Base-by-base conservation (phyloP, 371 early-diverging fungal genomes). In the Globomyces sp. region DNA sequence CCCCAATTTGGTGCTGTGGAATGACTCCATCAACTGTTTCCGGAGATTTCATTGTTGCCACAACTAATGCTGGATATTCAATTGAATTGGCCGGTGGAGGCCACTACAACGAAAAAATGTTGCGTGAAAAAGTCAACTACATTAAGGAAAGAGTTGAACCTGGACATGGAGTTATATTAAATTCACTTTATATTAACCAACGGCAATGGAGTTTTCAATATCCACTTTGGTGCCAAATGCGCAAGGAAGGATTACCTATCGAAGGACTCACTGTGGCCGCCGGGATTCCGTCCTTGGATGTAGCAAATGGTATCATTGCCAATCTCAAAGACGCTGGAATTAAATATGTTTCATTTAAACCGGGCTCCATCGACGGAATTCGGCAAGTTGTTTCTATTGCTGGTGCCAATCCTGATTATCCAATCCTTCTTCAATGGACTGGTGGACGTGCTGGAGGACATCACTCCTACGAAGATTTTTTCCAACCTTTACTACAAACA, bases 391-490 rank as follows among this genome's bases (percentile, higher is more conserved):
- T 95, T 63, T 81, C 87, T 47, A 96, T 96, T 73, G 97, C 95
- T 53, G 89, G 90, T 74, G 84, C 86, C 58, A 90, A 93, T 75
- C 93, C 93, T 34, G 87, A 88, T 53, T 91, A 94, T 88, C 91
- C 95, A 39, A 83, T 96, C 57, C 85, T 95, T 44, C 82, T 96
- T 73, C 94, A 96, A 75, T 96, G 97, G 97, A 96, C 97, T 55
- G 95, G 97, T 79, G 97, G 95, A 51, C 90, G 97, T 76, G 94
- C 91, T 48, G 97, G 97, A 76, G 97, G 97, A 44, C 97, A 96
- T 77, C 97, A 96, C 87, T 89, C 90, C 66, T 96, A 90, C 65
- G 97, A 96, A 80, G 97, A 96, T 76, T 89, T 93, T 80, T 94
- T 95, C 73, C 87, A 88, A 69, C 95, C 95, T 58, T 91, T 96